Base-by-base conservation (phyloP, 345 rosid genomes). In the Brassica carinata region DNA sequence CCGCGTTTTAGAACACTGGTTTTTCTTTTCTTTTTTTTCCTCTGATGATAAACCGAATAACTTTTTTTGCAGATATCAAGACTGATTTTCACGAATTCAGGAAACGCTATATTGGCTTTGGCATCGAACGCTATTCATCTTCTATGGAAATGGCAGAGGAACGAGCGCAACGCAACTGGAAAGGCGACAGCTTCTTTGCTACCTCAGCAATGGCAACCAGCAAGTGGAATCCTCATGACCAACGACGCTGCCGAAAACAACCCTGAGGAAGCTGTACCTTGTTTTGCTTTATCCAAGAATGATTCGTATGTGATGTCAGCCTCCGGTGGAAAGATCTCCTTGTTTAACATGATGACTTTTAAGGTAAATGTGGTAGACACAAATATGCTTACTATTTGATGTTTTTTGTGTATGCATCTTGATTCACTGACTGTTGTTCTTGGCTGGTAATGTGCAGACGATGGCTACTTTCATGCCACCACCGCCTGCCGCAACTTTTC, bases 221-320 rank as follows among this genome's bases (percentile, higher is more conserved):
- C 96, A 58, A 92, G 96, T 82, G 97, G 97, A 59, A 87, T 90
- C 82, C 84, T 92, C 58, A 92, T 92, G 97, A 90, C 90, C 34
- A 92, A 92, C 71, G 96, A 92, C 29, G 81, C 80, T 68, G 71
- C 90, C 48, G 97, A 90, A 83, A 77, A 87, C 75, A 92, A 85
- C 73, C 89, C 89, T 36, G 97, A 92, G 84, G 97, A 92, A 69
- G 89, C 92, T 78, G 96, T 92, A 18, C 88, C 94, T n/a, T 92
- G 97, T 83, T 92, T 92, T 87, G 97, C 97, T 57, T 86, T 92
- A 85, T 92, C 97, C 72, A 92, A 92, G 84, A 92, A 92, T 87
- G 97, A 92, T 82, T 92, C 97, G n/a, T 92, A 92, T 76, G 97
- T 92, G 30, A 90, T 92, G 97, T 92, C 97, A 55, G 97, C 97